Evolutionary conservation across 805 yeast genomes (phyloP), one percentile per base, ranked within the genome.

Genomic region (Metschnikowia anglica): DNA sequence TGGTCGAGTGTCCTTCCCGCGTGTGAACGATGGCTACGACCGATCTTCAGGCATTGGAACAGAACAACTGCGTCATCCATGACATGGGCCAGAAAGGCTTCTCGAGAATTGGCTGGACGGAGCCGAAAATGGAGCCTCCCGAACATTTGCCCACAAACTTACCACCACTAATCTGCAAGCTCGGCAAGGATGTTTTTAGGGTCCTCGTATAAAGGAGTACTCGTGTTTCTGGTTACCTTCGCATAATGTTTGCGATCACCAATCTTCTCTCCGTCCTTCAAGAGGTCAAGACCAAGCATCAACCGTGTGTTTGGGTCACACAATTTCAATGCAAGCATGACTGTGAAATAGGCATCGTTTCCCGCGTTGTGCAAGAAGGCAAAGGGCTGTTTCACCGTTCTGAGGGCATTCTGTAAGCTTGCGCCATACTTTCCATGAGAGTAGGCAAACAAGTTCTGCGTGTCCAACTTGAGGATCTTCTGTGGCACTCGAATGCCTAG

Each of bases 291-390:
- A 13, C 28, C 23, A 13, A 41, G 39, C 17, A 12, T 11, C 19
- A 6, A 23, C 7, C 25, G 25, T n/a, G 30, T 7, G 13, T 27
- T 27, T 27, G 62, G 62, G 37, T 58, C 62, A 24, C 57, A 51
- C 28, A 48, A 45, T 13, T 52, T 52, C 37, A 58, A 32, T 8
- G 58, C 60, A 19, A 57, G 61, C 24, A 57, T 32, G 7, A 58
- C 41, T 5, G 62, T 58, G 42, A 44, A 58, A 47, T 58, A 58
- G 9, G 62, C 61, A 39, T 58, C 62, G 46, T 58, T 58, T 29
- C 55, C 61, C 2, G 62, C 62, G 38, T 58, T 58, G 42, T 58
- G 62, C 30, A 58, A 50, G 23, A 46, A 39, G 8, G 54, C 55
- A 30, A 55, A 56, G 12, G 61, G 61, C 19, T 56, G 49, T 7